Conservation (phyloP, 106 monocot species). For the Posidonia australis region DNA sequence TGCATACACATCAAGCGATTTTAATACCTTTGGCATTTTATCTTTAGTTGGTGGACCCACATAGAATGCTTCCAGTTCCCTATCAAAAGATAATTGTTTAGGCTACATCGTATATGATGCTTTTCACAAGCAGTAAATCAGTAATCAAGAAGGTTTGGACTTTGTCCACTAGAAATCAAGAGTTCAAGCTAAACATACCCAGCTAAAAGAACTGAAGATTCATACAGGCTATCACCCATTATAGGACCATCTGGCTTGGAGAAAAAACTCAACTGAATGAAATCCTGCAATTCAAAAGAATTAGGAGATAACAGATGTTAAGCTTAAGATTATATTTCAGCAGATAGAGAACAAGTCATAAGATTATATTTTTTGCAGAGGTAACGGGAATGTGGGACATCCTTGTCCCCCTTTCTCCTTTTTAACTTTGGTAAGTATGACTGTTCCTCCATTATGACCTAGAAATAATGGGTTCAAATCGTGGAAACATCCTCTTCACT, state of each 20-base stretch:
- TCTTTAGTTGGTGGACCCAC: slow-evolving; percentile 66
- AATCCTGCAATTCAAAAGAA: slow-evolving; percentile 34
- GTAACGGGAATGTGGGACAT: too few relatives aligned
- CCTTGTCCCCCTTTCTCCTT: too few relatives aligned
- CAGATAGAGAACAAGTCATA: not conserved
- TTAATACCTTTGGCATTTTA: slow-evolving; percentile 52
- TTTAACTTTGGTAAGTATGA: too few relatives aligned
- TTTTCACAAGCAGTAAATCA: too few relatives aligned
- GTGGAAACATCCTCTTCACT: too few relatives aligned
- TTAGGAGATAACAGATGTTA: not conserved
- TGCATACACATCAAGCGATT: not conserved
- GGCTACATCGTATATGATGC: not conserved
- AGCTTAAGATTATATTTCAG: not conserved
- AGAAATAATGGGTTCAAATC: too few relatives aligned
- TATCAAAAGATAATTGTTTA: slow-evolving; percentile 11
- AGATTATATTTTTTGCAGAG: too few relatives aligned
- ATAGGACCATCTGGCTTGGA: slow-evolving; percentile 81
- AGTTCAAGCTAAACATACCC: slow-evolving; percentile 35
- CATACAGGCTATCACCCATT: slow-evolving; percentile 53
- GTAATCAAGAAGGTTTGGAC: not conserved
- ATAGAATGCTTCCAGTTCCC: slow-evolving; percentile 77
- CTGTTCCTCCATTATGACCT: too few relatives aligned
- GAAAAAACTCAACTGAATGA: slow-evolving; percentile 68
- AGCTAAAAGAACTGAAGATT: slow-evolving; percentile 64
- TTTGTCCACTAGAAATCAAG: not conserved